Conservation (phyloP, 208 protist genomes). For the Acanthamoeba polyphaga region DNA sequence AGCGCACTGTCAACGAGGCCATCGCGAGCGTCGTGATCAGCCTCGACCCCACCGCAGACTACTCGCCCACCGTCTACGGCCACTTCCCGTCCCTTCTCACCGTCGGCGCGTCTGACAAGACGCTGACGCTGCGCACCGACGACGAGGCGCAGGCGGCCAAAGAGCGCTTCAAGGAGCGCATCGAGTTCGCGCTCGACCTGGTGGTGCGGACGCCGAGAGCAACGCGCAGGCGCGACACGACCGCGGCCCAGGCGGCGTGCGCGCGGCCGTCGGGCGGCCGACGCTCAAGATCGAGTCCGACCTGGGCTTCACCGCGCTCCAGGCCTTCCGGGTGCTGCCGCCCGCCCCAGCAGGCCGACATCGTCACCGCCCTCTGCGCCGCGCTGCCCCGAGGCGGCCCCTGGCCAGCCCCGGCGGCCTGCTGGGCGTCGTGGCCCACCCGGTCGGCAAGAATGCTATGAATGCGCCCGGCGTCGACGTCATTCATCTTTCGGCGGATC, state of each 20-base stretch:
- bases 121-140: background rate
- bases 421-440: background rate
- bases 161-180: constrained; percentile 19
- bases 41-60: constrained; percentile 7
- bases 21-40: background rate
- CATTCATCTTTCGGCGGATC: background rate
- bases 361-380: constrained; percentile 6
- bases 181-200: constrained; percentile 20
- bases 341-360: constrained; percentile 16
- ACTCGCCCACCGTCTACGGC: background rate
- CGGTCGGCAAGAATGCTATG: background rate
- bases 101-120: background rate
- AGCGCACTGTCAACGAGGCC: background rate
- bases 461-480: background rate
- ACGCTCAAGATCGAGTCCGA: background rate
- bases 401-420: background rate
- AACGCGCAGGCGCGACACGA: constrained; percentile 4
- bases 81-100: background rate
- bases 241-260: background rate
- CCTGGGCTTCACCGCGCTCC: background rate
- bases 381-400: background rate
- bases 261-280: background rate
- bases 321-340: constrained; percentile 5
- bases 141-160: background rate
- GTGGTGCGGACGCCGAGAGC: constrained; percentile 8